phyloP scores from a whole-genome alignment of 768 basidiomycete genomes.

The Suillus subalutaceus region DNA sequence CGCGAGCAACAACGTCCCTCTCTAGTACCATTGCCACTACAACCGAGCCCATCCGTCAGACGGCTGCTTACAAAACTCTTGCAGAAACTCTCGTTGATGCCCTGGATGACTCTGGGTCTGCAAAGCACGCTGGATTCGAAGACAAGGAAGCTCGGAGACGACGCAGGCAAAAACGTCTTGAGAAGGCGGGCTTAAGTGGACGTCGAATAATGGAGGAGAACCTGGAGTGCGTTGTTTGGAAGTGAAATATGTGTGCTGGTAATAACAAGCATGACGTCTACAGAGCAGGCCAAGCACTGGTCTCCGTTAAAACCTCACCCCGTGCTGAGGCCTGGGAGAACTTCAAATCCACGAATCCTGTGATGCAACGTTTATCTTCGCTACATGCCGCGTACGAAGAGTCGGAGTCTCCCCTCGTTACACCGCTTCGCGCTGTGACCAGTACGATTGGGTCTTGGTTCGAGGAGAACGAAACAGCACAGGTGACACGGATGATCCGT shows the following conservation, averaged over 20 bases:
- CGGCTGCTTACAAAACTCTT: conserved; percentile 89
- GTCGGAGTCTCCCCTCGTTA: conserved; percentile 89
- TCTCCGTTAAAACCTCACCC: conserved; percentile 81
- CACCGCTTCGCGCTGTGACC: conserved; percentile 80
- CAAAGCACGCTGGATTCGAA: conserved; percentile 94
- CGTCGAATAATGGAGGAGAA: conserved; percentile 64
- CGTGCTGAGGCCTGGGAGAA: conserved; percentile 80
- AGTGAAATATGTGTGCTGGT: conserved; percentile 9
- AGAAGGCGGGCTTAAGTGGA: conserved; percentile 74
- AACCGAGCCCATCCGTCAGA: conserved; percentile 97
- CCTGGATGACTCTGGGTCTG: conserved; percentile 89
- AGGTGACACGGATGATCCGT: conserved; percentile 86
- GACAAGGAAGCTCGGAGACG: conserved; percentile 89
- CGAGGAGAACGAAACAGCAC: conserved; percentile 98
- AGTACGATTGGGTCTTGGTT: conserved; percentile 87
- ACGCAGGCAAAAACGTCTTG: conserved; percentile 77
- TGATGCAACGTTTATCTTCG: conserved; percentile 60
- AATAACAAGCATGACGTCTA: not conserved
- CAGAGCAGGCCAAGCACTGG: conserved; percentile 86
- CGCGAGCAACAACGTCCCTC: conserved; percentile 81
- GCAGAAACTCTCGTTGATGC: conserved; percentile 90
- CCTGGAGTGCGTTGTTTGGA: conserved; percentile 65
- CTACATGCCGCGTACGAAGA: conserved; percentile 81
- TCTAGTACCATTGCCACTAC: conserved; percentile 85
- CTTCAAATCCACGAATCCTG: conserved; percentile 78